Conservation (phyloP, 768 basidiomycete species). For the Rhodotorula babjevae region DNA sequence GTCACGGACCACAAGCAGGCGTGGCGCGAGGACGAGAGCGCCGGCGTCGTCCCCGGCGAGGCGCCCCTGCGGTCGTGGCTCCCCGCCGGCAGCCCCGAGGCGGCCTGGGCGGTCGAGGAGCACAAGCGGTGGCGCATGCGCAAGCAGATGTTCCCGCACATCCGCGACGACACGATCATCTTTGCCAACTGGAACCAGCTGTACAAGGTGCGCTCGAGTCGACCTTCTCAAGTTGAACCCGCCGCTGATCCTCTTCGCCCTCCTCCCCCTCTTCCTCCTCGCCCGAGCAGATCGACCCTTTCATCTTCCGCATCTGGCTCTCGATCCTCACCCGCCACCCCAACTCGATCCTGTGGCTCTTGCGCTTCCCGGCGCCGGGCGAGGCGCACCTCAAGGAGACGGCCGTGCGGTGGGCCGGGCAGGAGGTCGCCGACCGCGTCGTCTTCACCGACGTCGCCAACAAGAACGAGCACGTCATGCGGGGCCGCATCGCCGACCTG, state of each 20-base stretch:
- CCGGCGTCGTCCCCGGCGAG: constrained; percentile 8
- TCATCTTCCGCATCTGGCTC: constrained; percentile 55
- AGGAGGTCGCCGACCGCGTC: constrained; percentile 53
- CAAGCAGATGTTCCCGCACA: constrained; percentile 51
- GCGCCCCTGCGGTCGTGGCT: constrained; percentile 33
- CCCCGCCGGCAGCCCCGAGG: constrained; percentile 22
- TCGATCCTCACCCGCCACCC: constrained; percentile 52
- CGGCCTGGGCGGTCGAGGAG: constrained; percentile 51
- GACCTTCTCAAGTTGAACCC: constrained; percentile 8
- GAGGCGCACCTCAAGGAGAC: constrained; percentile 52
- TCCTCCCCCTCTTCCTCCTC: constrained; percentile 5
- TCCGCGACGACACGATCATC: constrained; percentile 52
- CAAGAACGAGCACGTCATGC: constrained; percentile 53
- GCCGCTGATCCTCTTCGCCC: background rate
- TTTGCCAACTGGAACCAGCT: constrained; percentile 59
- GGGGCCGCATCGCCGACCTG: constrained; percentile 54
- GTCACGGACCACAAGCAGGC: constrained; percentile 56
- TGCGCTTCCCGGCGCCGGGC: constrained; percentile 55
- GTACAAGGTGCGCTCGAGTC: constrained; percentile 50
- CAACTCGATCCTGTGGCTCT: constrained; percentile 56
- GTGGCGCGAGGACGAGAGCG: constrained; percentile 44
- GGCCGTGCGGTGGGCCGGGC: constrained; percentile 53
- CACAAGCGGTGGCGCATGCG: constrained; percentile 50
- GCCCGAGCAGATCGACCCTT: constrained; percentile 27
- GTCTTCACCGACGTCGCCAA: constrained; percentile 54